phyloP scores from a whole-genome alignment of 1,284 basidiomycete species.

The Filobasidium uniguttulatum region DNA sequence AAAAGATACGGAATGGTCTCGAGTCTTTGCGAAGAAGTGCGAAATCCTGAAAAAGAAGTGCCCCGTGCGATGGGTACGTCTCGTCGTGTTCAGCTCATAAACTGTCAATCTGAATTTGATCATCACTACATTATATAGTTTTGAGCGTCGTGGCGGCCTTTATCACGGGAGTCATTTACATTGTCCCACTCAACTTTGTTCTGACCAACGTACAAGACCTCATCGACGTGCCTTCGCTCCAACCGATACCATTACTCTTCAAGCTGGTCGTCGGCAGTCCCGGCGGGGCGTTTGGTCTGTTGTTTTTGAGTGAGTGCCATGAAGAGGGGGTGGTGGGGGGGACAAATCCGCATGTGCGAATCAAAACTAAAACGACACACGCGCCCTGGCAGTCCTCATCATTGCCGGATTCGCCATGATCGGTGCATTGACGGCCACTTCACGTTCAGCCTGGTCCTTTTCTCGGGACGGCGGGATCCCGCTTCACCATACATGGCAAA shows the following conservation, averaged over 20 bases:
- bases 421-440: slow-evolving; percentile 39
- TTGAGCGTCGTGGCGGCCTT: slow-evolving; percentile 38
- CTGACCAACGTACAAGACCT: slow-evolving; percentile 36
- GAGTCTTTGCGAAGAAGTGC: slow-evolving; percentile 37
- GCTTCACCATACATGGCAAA: slow-evolving; percentile 30
- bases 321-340: too few relatives aligned
- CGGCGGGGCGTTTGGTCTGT: slow-evolving; percentile 38
- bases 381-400: slow-evolving; percentile 37
- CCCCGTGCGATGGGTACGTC: slow-evolving; percentile 34
- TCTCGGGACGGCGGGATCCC: slow-evolving; percentile 40
- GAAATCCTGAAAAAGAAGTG: slow-evolving; percentile 32
- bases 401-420: slow-evolving; percentile 40
- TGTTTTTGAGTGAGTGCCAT: slow-evolving; percentile 32
- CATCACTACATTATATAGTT: slow-evolving; percentile 20
- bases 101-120: slow-evolving; percentile 3
- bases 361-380: too few relatives aligned
- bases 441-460: slow-evolving; percentile 39
- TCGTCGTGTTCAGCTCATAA: background rate
- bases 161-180: slow-evolving; percentile 38
- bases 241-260: slow-evolving; percentile 40
- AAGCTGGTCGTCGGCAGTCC: slow-evolving; percentile 36
- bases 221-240: slow-evolving; percentile 34
- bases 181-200: slow-evolving; percentile 38
- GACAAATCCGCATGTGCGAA: too few relatives aligned
- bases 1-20: slow-evolving; percentile 37